phyloP scores from a whole-genome alignment of 148 eudicot genomes.

The Amaranthus palmeri region DNA sequence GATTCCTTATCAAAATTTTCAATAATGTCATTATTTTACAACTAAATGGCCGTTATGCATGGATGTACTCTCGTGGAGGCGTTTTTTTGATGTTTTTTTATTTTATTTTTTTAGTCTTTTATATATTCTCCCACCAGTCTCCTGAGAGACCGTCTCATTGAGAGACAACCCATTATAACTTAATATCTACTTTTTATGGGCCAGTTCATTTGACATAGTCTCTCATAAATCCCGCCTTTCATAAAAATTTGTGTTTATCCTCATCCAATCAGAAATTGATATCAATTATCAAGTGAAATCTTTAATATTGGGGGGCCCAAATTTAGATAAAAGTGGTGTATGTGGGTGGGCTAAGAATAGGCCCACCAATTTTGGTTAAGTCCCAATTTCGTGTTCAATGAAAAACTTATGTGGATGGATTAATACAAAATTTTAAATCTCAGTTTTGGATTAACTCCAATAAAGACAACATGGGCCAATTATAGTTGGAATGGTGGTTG shows the following conservation, averaged over 20 bases:
- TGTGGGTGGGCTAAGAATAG: slow-evolving; percentile 14
- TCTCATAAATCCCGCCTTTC: no score
- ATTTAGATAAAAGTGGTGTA: background rate
- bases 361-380: slow-evolving; percentile 21
- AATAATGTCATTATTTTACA: background rate
- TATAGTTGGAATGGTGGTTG: background rate
- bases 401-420: slow-evolving; percentile 17
- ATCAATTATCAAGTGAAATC: background rate
- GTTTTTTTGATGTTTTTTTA: background rate
- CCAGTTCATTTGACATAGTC: no score
- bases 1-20: background rate
- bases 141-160: no score
- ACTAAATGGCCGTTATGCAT: slow-evolving; percentile 11
- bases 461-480: slow-evolving; percentile 17
- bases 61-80: slow-evolving; percentile 18
- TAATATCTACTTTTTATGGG: no score
- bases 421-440: background rate
- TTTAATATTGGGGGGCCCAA: slow-evolving; percentile 12
- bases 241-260: no score
- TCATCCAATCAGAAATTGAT: slow-evolving; percentile 15
- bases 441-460: slow-evolving; percentile 3
- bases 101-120: background rate
- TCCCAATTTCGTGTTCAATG: slow-evolving; percentile 4
- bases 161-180: no score
- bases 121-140: no score